Evolutionary conservation across 352 stramenopile species (phyloP).

Genomic region (Globisporangium ultimum): DNA sequence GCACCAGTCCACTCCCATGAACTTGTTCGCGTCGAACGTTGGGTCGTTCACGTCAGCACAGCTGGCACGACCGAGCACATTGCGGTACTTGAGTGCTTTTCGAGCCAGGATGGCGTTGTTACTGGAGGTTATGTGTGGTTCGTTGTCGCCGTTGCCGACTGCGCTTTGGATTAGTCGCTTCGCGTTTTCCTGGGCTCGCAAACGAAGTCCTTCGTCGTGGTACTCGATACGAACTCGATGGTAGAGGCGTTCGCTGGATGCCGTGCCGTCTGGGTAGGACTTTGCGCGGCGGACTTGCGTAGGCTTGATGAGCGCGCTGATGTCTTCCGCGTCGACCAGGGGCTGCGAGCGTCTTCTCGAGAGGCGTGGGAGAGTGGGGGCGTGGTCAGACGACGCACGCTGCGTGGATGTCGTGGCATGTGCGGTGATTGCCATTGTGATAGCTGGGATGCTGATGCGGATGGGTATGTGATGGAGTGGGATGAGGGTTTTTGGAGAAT

Average conservation of each 20-base stretch:
- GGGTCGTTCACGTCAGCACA: constrained; percentile 45
- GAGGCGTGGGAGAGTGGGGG: too few species aligned
- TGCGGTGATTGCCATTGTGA: too few species aligned
- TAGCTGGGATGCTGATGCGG: too few species aligned
- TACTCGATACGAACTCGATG: constrained; percentile 15
- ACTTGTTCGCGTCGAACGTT: constrained; percentile 46
- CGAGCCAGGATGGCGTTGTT: constrained; percentile 30
- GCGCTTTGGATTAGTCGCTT: constrained; percentile 8
- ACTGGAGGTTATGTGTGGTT: constrained; percentile 7
- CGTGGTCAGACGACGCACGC: too few species aligned
- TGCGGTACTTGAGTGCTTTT: constrained; percentile 59
- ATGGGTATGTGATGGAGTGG: too few species aligned
- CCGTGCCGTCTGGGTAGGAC: background rate
- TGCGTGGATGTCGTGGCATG: too few species aligned
- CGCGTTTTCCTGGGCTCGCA: constrained; percentile 9
- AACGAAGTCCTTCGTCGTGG: constrained; percentile 13
- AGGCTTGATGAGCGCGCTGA: background rate
- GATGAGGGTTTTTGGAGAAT: too few species aligned
- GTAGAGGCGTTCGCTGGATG: background rate
- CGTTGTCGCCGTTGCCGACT: background rate
- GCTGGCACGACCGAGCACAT: constrained; percentile 38
- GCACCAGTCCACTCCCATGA: constrained; percentile 51
- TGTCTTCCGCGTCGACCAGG: background rate
- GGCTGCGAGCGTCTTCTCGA: too few species aligned
- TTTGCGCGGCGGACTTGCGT: background rate